Evolutionary conservation across 2,329 filamentous ascomycete genomes (phyloP).

Genomic region (Xylaria digitata): DNA sequence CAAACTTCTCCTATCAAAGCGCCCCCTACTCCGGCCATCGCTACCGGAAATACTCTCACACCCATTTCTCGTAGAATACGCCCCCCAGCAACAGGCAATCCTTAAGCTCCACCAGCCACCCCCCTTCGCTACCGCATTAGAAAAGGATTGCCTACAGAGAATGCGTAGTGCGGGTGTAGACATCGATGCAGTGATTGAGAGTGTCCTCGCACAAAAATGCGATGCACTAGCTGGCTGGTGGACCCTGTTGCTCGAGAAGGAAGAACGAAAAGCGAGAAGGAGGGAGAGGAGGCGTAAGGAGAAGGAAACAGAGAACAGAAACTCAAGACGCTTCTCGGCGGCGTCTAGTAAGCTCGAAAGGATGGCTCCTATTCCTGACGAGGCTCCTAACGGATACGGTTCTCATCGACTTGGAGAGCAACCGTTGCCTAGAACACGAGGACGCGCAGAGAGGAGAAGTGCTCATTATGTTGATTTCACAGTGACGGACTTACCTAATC

Average conservation of each 20-base stretch:
- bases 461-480: slow-evolving; percentile 71
- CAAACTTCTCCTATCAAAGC: slow-evolving; percentile 85
- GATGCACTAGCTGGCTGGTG: slow-evolving; percentile 96
- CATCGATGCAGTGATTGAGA: slow-evolving; percentile 93
- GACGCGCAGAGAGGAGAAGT: slow-evolving; percentile 81
- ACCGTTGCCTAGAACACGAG: slow-evolving; percentile 73
- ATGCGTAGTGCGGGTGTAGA: slow-evolving; percentile 96
- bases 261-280: slow-evolving; percentile 84
- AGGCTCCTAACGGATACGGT: slow-evolving; percentile 72
- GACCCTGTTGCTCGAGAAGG: slow-evolving; percentile 93
- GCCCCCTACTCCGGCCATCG: slow-evolving; percentile 83
- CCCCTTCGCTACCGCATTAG: slow-evolving; percentile 85
- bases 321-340: slow-evolving; percentile 83
- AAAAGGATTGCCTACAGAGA: slow-evolving; percentile 90
- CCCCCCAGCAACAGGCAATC: slow-evolving; percentile 88
- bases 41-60: slow-evolving; percentile 88
- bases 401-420: slow-evolving; percentile 58
- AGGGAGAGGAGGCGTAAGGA: slow-evolving; percentile 87
- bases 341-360: slow-evolving; percentile 88
- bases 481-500: slow-evolving; percentile 78
- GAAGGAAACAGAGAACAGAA: slow-evolving; percentile 82
- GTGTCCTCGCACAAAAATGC: slow-evolving; percentile 88
- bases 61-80: slow-evolving; percentile 87
- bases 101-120: slow-evolving; percentile 82
- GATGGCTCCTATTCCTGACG: slow-evolving; percentile 78